Conservation (phyloP, 1,284 basidiomycete genomes). For the Peniophora sp. region DNA sequence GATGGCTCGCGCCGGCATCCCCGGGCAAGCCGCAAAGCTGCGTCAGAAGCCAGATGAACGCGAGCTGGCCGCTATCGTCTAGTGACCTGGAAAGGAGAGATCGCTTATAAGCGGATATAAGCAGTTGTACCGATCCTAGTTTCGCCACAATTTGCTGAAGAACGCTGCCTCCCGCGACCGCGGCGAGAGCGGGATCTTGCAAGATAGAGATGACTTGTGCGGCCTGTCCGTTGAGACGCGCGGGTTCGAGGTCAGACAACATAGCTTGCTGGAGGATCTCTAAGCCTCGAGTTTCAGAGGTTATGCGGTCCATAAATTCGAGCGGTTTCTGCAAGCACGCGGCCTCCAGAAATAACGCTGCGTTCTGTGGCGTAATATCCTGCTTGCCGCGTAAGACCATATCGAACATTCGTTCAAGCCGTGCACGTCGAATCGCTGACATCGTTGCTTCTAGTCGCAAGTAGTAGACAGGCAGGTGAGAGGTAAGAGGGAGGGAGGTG, state of each 20-base stretch:
- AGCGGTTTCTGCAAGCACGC: slow-evolving; percentile 33
- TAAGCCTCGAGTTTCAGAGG: slow-evolving; percentile 31
- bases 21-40: too few species aligned
- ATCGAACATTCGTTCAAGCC: too few species aligned
- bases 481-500: too few species aligned
- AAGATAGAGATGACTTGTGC: slow-evolving; percentile 32
- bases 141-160: slow-evolving; percentile 29
- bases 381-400: slow-evolving; percentile 13
- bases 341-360: slow-evolving; percentile 36
- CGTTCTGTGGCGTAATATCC: slow-evolving; percentile 13
- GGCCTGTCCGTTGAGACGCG: slow-evolving; percentile 38
- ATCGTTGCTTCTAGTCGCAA: too few species aligned
- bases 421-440: too few species aligned
- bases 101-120: slow-evolving; percentile 36
- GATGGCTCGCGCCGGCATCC: too few species aligned
- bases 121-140: slow-evolving; percentile 46
- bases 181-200: slow-evolving; percentile 25
- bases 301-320: slow-evolving; percentile 32
- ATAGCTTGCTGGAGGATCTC: slow-evolving; percentile 34
- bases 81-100: slow-evolving; percentile 32
- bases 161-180: slow-evolving; percentile 34
- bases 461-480: too few species aligned
- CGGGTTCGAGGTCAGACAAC: slow-evolving; percentile 27
- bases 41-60: slow-evolving; percentile 45
- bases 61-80: slow-evolving; percentile 22